phyloP scores from a whole-genome alignment of 176 grass and related monocot genomes.

The Triticum monococcum region DNA sequence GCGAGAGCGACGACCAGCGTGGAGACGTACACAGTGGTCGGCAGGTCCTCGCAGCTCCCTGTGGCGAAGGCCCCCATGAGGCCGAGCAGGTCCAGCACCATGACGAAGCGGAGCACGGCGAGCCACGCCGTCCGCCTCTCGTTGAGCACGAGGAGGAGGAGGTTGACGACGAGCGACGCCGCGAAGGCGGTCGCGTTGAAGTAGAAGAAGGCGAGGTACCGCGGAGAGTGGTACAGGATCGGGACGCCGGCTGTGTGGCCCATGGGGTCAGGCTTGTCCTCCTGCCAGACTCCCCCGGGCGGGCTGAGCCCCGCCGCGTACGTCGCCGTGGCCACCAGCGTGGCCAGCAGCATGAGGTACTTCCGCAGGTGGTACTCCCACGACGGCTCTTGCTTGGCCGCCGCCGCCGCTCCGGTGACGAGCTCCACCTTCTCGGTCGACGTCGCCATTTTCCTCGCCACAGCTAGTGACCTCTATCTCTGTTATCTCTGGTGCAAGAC shows the following conservation, averaged over 20 bases:
- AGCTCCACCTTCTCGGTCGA: neutral
- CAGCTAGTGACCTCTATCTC: neutral
- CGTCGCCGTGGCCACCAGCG: conserved; percentile 35
- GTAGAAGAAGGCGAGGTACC: conserved; percentile 60
- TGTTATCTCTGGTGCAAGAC: neutral
- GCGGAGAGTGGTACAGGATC: neutral
- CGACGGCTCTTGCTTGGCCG: neutral
- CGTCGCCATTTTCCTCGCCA: neutral
- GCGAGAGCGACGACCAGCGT: conserved; percentile 18
- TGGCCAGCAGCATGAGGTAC: conserved; percentile 38
- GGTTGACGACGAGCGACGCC: conserved; percentile 31
- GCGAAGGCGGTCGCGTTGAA: conserved; percentile 51
- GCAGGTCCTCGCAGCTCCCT: neutral
- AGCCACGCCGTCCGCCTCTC: neutral
- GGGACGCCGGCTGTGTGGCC: conserved; percentile 14
- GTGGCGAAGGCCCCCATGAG: conserved; percentile 14
- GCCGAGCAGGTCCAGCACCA: conserved; percentile 9
- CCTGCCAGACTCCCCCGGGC: conserved; percentile 40
- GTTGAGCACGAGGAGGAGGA: conserved; percentile 30
- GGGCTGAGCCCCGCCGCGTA: conserved; percentile 37
- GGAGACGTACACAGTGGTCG: neutral
- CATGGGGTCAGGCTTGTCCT: neutral
- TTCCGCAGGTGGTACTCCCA: conserved; percentile 41
- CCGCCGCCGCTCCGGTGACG: neutral
- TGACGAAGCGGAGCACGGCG: neutral